Evolutionary conservation across 1,139 yeast species (phyloP), one percentile per base, ranked within the genome.

Genomic region (Taphrina flavorubra): DNA sequence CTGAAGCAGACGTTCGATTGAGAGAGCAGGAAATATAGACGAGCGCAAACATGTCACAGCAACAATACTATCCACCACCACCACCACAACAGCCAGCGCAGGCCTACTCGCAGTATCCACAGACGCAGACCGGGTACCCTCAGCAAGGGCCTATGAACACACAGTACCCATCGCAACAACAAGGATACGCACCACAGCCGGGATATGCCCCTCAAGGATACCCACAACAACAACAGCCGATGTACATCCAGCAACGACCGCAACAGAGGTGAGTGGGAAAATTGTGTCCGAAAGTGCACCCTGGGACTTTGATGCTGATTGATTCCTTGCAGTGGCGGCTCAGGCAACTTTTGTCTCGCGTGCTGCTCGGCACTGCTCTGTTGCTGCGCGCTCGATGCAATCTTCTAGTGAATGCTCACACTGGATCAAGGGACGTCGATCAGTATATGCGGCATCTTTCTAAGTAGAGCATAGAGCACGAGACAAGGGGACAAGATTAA

Each of bases 311-410:
- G n/a, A 42, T 34, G 40, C 37, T 4, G 39, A 18, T 34, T 55
- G 39, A 20, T 14, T 31, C 16, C 40, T 36, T 13, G 14, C 42
- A 56, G 37, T 36, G 34, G 37, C 18, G 18, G 20, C 20, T 11
- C n/a, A 18, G 10, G 25, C n/a, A 62, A 62, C 51, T 62, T 49
- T 40, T 62, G 66, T 40, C 42, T 62, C 10, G 66, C 66, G 16
- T 62, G 66, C 40, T 51, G 58, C 34, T 39, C 51, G 14, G 66
- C 66, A 13, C 51, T 62, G 18, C 36, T 62, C 13, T 62, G 66
- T 42, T 62, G 66, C 20, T 62, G 66, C n/a, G 66, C 66, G 10
- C 51, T 62, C 13, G 66, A 62, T 31, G 66, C 66, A 14, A 62
- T 62, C 31, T 62, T 62, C 40, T 62, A 39, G 14, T 39, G 6